A percentile compares a stretch with the other conserved stretches of the same genome.
These are phyloP conservation scores for Barnettozyma botsteinii DNA, from an alignment of 805 yeast genomes.

Conservation along the genomic window DNA sequence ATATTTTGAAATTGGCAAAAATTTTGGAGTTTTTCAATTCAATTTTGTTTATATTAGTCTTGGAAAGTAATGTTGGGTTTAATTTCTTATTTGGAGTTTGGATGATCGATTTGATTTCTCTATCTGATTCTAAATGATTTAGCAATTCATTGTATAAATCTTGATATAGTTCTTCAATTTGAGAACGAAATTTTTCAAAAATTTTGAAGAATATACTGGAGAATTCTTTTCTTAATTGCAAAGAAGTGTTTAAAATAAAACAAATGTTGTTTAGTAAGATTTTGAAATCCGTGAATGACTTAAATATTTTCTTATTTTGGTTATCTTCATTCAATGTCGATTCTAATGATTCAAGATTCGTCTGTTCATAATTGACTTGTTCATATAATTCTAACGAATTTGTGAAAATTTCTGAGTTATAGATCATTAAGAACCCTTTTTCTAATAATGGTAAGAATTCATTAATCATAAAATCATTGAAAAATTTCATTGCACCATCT, in stretches of 20 bases:
- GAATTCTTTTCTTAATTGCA: conserved; percentile 25
- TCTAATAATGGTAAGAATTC: conserved; percentile 62
- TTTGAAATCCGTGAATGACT: conserved; percentile 20
- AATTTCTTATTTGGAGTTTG: conserved; percentile 4
- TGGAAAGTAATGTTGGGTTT: conserved; percentile 4
- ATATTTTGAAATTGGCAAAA: conserved; percentile 33
- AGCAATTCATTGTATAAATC: conserved; percentile 22
- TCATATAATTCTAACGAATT: conserved; percentile 32
- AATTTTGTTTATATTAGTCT: conserved; percentile 14
- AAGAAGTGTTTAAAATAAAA: conserved; percentile 22
- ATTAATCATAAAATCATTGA: conserved; percentile 56
- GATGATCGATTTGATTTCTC: conserved; percentile 11
- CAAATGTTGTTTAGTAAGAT: conserved; percentile 18
- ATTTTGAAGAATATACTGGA: conserved; percentile 19
- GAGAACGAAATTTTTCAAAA: conserved; percentile 20
- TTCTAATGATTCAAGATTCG: conserved; percentile 15
- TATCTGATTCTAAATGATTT: conserved; percentile 21
- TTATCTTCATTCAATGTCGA: conserved; percentile 20
- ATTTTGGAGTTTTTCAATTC: conserved; percentile 20
- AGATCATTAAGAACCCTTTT: conserved; percentile 46
- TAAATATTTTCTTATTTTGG: conserved; percentile 9
- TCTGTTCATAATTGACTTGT: conserved; percentile 23
- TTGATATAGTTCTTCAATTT: conserved; percentile 19
- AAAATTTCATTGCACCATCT: conserved; percentile 40
- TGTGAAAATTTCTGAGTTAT: conserved; percentile 40